A percentile compares a stretch with the other conserved stretches of the same genome.
Evolutionary conservation across 129 eudicot species (phyloP).

Genomic region (Chrysanthemum lavandulifolium): DNA sequence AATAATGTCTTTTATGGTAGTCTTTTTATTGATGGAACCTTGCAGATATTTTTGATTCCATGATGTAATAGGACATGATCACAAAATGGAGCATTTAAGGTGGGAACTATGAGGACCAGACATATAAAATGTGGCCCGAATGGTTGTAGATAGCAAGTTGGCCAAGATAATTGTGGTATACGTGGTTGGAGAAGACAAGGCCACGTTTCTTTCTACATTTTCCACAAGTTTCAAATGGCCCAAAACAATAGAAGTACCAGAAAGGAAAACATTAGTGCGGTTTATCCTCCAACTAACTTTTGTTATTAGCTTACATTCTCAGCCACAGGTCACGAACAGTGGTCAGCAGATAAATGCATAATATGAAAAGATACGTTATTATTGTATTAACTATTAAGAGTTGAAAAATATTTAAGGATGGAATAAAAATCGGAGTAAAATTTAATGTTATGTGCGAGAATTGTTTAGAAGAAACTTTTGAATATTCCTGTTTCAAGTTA

Average conservation of each 20-base stretch:
- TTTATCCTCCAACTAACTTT: no score
- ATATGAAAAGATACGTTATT: no score
- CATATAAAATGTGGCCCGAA: slow-evolving; percentile 25
- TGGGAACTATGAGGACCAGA: slow-evolving; percentile 26
- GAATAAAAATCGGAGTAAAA: no score
- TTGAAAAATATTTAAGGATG: no score
- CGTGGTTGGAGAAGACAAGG: slow-evolving; percentile 26
- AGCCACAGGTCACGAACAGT: no score
- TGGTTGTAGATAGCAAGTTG: slow-evolving; percentile 16
- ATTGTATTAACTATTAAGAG: no score
- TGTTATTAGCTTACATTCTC: no score
- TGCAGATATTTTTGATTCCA: slow-evolving; percentile 15
- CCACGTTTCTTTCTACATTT: slow-evolving; percentile 19
- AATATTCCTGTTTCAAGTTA: no score
- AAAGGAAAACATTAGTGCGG: not conserved
- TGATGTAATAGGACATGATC: slow-evolving; percentile 9
- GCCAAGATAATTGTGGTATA: slow-evolving; percentile 12
- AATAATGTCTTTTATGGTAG: not conserved
- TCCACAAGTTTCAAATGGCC: slow-evolving; percentile 39
- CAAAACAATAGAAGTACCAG: not conserved
- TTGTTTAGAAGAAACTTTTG: no score
- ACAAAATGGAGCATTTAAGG: slow-evolving; percentile 17
- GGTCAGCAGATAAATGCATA: no score
- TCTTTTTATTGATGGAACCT: not conserved
- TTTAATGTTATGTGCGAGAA: no score